Evolutionary conservation across 495 filamentous ascomycete species (phyloP), one percentile per base, ranked within the genome.

Genomic region (Xylaria cubensis): DNA sequence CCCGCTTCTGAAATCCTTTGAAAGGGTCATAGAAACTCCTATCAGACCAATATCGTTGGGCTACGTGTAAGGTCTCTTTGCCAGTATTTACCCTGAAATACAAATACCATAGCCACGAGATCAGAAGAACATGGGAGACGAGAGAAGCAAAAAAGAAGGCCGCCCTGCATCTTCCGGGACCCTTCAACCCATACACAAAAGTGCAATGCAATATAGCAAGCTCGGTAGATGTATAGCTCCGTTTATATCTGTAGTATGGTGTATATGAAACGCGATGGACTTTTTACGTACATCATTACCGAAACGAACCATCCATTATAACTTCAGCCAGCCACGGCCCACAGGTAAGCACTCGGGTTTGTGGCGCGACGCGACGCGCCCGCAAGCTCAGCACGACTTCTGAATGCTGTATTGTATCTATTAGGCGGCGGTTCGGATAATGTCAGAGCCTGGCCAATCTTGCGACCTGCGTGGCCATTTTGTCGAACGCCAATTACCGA

Each of bases 321-420:
- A 44, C 39, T 13, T 64, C 61, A 64, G 61, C 61, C 39, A 64
- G 61, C 61, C 61, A 64, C 61, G 6, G 39, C 36, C 61, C 39
- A 63, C 59, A 64, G 39, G 39, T 64, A 64, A 64, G 61, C 61
- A 29, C 19, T 63, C 10, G 8, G 39, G 39, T 5, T 44, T 44
- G 15, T 64, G 21, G 61, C 61, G 61, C n/a, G 39, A 26, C 36
- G 39, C 61, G 61, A 26, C 21, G 34, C 59, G 59, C 59, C 39
- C 9, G 39, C 59, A 36, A 26, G 19, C 59, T 63, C 21, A 42
- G n/a, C 59, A 42, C 3, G 39, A 26, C 36, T 39, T 61, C 3
- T 39, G 58, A 21, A 34, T 36, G 12, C 8, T 13, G 36, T n/a
- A 17, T 36, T 9, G 24, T 13, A 15, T 17, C 53, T 56, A 32